These are phyloP conservation scores for Trypanosoma caninum DNA, from an alignment of 208 protist genomes.

Conservation along the genomic window DNA sequence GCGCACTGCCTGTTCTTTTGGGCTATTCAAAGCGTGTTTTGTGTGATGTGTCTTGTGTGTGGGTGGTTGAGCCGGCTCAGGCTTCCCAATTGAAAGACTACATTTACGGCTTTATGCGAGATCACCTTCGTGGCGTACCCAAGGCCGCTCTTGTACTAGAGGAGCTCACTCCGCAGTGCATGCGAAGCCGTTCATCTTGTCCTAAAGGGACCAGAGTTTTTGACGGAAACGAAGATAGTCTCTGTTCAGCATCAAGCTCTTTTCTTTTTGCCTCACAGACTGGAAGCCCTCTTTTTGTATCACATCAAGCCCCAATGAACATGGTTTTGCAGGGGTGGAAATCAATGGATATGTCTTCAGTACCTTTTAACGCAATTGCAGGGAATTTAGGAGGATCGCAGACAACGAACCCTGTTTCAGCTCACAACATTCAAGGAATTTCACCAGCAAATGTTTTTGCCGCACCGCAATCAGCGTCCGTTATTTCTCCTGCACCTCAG, in stretches of 20 bases:
- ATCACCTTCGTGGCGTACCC: conserved; percentile 63
- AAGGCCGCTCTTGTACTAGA: conserved; percentile 81
- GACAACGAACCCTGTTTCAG: conserved; percentile 2
- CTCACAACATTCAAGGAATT: background rate
- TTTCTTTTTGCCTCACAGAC: conserved; percentile 2
- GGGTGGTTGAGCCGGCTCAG: conserved; percentile 48
- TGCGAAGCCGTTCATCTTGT: conserved; percentile 10
- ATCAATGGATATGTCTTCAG: background rate
- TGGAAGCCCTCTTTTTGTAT: background rate
- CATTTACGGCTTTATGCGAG: conserved; percentile 53
- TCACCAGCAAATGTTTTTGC: background rate
- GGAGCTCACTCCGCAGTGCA: conserved; percentile 43
- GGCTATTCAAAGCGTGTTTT: conserved; percentile 69
- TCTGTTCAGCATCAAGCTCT: background rate
- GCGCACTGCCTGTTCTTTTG: conserved; percentile 43
- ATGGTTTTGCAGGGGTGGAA: conserved; percentile 10
- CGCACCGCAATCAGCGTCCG: background rate
- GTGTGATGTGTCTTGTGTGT: conserved; percentile 78
- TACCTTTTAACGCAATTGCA: background rate
- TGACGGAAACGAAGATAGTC: background rate
- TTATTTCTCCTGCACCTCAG: background rate
- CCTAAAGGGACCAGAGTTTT: background rate
- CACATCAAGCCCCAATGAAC: conserved; percentile 5
- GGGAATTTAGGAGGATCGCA: background rate
- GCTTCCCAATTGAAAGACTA: conserved; percentile 39